Evolutionary conservation across 495 filamentous ascomycete species (phyloP).

Genomic region (Penicillium waksmanii): DNA sequence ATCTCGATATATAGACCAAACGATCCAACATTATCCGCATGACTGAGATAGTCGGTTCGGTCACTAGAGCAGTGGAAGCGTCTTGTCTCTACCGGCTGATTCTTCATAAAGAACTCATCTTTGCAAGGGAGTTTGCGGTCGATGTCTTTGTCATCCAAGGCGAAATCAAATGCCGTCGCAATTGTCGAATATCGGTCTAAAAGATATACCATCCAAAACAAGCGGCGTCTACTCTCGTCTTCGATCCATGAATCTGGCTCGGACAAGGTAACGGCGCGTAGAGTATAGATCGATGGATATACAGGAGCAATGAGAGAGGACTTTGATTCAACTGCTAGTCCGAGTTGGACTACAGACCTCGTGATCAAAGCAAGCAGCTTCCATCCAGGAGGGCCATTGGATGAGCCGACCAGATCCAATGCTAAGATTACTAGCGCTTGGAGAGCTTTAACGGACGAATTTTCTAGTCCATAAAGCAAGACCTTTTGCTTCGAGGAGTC

Average conservation of each 20-base stretch:
- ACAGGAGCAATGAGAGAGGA: constrained; percentile 73
- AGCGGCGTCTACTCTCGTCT: constrained; percentile 76
- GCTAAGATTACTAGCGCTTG: constrained; percentile 85
- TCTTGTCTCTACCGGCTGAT: constrained; percentile 79
- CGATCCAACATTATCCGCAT: constrained; percentile 78
- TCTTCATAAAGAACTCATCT: constrained; percentile 82
- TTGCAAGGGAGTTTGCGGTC: constrained; percentile 84
- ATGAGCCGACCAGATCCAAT: constrained; percentile 75
- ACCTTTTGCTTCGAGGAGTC: constrained; percentile 83
- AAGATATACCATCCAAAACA: constrained; percentile 94
- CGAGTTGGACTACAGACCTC: constrained; percentile 81
- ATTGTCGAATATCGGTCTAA: constrained; percentile 88
- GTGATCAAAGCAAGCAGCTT: constrained; percentile 87
- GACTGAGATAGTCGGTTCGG: constrained; percentile 63
- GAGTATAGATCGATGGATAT: constrained; percentile 82
- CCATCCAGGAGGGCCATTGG: constrained; percentile 86
- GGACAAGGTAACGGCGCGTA: constrained; percentile 78
- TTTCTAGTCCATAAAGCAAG: constrained; percentile 80
- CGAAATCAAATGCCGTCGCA: constrained; percentile 88
- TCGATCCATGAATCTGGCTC: constrained; percentile 85
- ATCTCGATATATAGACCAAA: constrained; percentile 89
- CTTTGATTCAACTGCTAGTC: constrained; percentile 77
- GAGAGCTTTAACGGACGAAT: constrained; percentile 83
- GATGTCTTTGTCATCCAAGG: constrained; percentile 83
- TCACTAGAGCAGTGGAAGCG: constrained; percentile 68